Percentiles rank a stretch among this genome's conserved stretches.
These are phyloP conservation scores for Rhododendron simsii DNA, from an alignment of 148 eudicot species.

Conservation along the genomic window DNA sequence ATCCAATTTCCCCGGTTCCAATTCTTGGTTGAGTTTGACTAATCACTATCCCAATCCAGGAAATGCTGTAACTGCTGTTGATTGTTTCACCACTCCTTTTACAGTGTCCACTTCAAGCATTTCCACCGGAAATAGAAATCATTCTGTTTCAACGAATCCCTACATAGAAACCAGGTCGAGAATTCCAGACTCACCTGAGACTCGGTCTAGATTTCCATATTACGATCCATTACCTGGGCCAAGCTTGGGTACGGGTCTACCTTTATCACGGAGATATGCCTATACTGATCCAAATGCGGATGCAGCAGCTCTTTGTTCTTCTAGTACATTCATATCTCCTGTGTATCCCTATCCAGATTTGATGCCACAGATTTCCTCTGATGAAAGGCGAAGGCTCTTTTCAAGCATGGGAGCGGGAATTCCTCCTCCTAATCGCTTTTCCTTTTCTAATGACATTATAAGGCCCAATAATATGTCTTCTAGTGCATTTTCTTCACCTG, in stretches of 20 bases:
- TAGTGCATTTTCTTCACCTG: constrained; percentile 17
- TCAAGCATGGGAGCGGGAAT: constrained; percentile 20
- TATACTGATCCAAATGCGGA: constrained; percentile 19
- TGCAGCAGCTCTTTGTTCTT: constrained; percentile 13
- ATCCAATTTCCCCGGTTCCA: constrained; percentile 15
- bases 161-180: constrained; percentile 11
- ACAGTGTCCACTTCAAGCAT: constrained; percentile 20
- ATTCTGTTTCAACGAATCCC: constrained; percentile 8
- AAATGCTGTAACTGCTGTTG: constrained; percentile 9
- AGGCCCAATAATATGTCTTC: constrained; percentile 2
- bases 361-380: constrained; percentile 19
- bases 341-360: constrained; percentile 23
- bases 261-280: constrained; percentile 17
- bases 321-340: constrained; percentile 20
- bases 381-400: constrained; percentile 19
- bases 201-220: constrained; percentile 16
- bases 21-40: constrained; percentile 17
- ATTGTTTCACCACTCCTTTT: constrained; percentile 20
- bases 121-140: constrained; percentile 12
- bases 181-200: constrained; percentile 10
- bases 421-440: constrained; percentile 17
- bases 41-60: constrained; percentile 20
- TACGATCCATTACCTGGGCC: constrained; percentile 17
- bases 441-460: not conserved
- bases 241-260: constrained; percentile 18